Base-by-base conservation (phyloP, 805 yeast species). In the Teunomyces barrocoloradensis region DNA sequence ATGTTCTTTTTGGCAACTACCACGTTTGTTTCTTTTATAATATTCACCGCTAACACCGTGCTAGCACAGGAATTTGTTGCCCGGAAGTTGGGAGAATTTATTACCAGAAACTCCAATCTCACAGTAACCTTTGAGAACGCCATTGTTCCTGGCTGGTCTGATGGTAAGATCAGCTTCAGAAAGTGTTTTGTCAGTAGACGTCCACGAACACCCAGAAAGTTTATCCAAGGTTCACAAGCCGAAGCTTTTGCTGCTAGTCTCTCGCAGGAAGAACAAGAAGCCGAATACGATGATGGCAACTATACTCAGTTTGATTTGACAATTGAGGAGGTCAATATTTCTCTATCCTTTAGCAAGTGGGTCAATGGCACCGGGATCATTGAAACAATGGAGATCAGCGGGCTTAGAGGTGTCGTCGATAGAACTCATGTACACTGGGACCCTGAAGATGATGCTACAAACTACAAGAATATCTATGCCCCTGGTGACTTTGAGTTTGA, bases 401-500 rank as follows among this genome's bases (percentile, higher is more conserved):
- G 99, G 0, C 68, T 94, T 43, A 75, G 99, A 48, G 99, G 99
- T 2, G 87, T 91, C 0, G 85, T 92, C 11, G 99, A 94, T 64
- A 77, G 99, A 53, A 82, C 95, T 0, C 92, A 87, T 63, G 94
- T 94, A 15, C 69, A 68, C 45, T 90, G 96, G 96, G 81, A 80
- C 47, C 84, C 85, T 3, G 79, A 84, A 41, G 96, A 88, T 60
- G 91, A 85, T 56, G 91, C 98, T 1, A 78, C 89, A 23, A 82
- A 86, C 58, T 89, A 89, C 66, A 81, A 81, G 57, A 86, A 89
- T 60, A 64, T 82, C 36, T 79, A 84, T 50, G 76, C 74, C 46
- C 90, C 91, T 0, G 98, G 97, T 6, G 99, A 94, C 68, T 92
- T 95, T 73, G 97, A 94, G 63, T 81, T 92, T 59, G 91, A 87